Conservation (phyloP, 257 asterid species). For the Sherardia arvensis region DNA sequence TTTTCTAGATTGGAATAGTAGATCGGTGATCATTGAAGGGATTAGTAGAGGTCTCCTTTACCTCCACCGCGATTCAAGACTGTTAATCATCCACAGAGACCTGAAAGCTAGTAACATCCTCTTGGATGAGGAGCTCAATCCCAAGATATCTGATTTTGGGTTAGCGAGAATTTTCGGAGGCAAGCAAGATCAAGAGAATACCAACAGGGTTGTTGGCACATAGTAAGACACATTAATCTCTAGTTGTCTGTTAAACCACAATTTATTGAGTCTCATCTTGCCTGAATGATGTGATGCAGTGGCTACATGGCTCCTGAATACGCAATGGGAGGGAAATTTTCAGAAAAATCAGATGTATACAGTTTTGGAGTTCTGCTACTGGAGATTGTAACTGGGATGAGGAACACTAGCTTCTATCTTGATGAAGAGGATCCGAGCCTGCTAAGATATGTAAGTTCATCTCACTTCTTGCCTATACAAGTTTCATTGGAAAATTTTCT, state of each 20-base stretch:
- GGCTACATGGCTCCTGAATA: slow-evolving; percentile 2
- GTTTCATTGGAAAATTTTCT: neutral
- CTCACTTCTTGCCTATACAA: neutral
- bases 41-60: neutral
- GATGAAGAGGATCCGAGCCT: neutral
- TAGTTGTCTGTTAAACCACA: neutral
- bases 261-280: neutral
- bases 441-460: neutral
- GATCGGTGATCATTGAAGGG: neutral
- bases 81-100: neutral
- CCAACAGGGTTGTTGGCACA: neutral
- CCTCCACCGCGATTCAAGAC: slow-evolving; percentile 1
- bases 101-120: slow-evolving; percentile 1
- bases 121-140: neutral
- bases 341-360: slow-evolving; percentile 1
- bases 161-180: neutral
- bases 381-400: neutral
- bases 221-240: neutral
- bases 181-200: neutral
- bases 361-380: neutral
- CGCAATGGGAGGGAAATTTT: neutral
- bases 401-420: neutral
- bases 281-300: neutral
- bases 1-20: slow-evolving; percentile 1
- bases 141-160: slow-evolving; percentile 1